Evolutionary conservation across 306 rosid genomes (phyloP).

Genomic region (Rubus parviflorus): DNA sequence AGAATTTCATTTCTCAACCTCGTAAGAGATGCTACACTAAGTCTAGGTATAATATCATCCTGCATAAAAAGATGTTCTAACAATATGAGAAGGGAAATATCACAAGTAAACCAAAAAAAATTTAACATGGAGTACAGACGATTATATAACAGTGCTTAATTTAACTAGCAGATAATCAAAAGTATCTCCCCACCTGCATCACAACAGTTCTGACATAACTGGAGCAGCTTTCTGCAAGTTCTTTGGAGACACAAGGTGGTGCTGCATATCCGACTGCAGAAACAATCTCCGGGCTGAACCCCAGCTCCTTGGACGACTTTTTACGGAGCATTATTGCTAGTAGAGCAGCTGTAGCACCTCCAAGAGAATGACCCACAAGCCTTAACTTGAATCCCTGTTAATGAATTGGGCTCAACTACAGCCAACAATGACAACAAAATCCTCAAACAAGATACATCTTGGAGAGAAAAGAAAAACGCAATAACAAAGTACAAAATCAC

Average conservation of each 20-base stretch:
- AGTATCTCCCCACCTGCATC: slow-evolving; percentile 73
- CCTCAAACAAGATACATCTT: slow-evolving; percentile 6
- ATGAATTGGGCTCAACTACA: slow-evolving; percentile 47
- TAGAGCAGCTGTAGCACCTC: slow-evolving; percentile 91
- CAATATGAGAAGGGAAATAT: slow-evolving; percentile 22
- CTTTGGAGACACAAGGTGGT: slow-evolving; percentile 87
- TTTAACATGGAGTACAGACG: not conserved
- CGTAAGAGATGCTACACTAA: slow-evolving; percentile 73
- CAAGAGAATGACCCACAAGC: slow-evolving; percentile 97
- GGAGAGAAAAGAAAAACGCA: not conserved
- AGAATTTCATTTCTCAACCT: slow-evolving; percentile 92
- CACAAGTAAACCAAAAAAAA: slow-evolving; percentile 24
- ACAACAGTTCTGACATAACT: slow-evolving; percentile 77
- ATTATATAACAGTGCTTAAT: not conserved
- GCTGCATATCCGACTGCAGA: slow-evolving; percentile 82
- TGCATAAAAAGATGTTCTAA: slow-evolving; percentile 37
- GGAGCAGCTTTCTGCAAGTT: slow-evolving; percentile 85
- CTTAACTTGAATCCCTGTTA: slow-evolving; percentile 93
- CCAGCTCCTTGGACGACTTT: slow-evolving; percentile 77
- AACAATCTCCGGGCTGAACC: slow-evolving; percentile 84
- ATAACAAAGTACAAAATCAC: slow-evolving; percentile 22
- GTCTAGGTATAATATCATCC: slow-evolving; percentile 88
- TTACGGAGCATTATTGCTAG: slow-evolving; percentile 82
- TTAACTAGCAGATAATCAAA: slow-evolving; percentile 23
- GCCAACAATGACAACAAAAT: slow-evolving; percentile 18